These are phyloP conservation scores for Viola odorata DNA, from an alignment of 345 rosid species.

Conservation along the genomic window DNA sequence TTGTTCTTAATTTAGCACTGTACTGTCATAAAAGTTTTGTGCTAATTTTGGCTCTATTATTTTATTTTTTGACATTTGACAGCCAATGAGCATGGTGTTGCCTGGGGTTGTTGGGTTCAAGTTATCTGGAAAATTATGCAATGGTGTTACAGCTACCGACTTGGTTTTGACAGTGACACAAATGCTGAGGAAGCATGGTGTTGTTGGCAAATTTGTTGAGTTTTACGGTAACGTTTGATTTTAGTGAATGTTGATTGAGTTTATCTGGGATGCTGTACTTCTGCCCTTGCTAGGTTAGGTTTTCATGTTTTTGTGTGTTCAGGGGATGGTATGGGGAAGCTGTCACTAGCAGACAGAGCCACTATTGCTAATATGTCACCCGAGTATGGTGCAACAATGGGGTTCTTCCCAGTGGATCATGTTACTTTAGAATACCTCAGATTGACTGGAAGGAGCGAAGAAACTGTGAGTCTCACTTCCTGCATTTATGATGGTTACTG, in stretches of 20 bases:
- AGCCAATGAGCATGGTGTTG: slow-evolving; percentile 99
- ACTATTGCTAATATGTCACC: slow-evolving; percentile 99
- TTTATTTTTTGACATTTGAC: slow-evolving; percentile 11
- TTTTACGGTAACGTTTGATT: slow-evolving; percentile 62
- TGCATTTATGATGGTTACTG: not conserved
- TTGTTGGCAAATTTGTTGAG: slow-evolving; percentile 98
- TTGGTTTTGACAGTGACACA: slow-evolving; percentile 96
- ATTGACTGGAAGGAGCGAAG: slow-evolving; percentile 97
- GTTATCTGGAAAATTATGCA: slow-evolving; percentile 65
- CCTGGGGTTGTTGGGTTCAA: slow-evolving; percentile 99
- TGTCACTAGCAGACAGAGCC: slow-evolving; percentile 97
- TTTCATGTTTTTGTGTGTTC: slow-evolving; percentile 20
- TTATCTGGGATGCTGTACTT: not conserved
- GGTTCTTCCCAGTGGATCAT: slow-evolving; percentile 98
- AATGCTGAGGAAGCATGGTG: slow-evolving; percentile 98
- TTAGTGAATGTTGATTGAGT: slow-evolving; percentile 12
- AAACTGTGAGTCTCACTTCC: slow-evolving; percentile 53
- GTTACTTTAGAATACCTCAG: slow-evolving; percentile 89
- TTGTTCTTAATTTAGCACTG: too few species aligned
- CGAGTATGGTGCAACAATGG: slow-evolving; percentile 99
- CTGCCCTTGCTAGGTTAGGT: not conserved
- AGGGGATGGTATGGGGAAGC: slow-evolving; percentile 92
- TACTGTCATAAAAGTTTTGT: too few species aligned
- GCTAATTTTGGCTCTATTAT: too few species aligned
- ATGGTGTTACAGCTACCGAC: slow-evolving; percentile 98